These are phyloP conservation scores for Calonectria pseudoturangicola DNA, from an alignment of 2,329 filamentous ascomycete genomes.

Conservation along the genomic window DNA sequence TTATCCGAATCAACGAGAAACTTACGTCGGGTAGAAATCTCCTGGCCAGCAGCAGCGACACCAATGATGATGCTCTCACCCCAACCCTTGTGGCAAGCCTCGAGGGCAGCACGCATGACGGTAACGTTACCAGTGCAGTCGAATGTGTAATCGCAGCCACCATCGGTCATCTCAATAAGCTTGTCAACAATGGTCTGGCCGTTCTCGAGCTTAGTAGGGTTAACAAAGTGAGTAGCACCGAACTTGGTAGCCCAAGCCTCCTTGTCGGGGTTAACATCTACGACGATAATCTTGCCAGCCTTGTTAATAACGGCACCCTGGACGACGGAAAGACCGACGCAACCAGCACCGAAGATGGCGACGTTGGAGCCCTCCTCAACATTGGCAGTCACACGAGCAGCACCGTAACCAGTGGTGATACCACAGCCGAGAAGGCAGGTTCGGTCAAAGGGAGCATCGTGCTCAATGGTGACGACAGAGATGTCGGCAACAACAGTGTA, in stretches of 20 bases:
- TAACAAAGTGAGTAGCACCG: constrained; percentile 97
- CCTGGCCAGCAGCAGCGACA: constrained; percentile 95
- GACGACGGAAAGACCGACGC: constrained; percentile 95
- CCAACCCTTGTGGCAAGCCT: constrained; percentile 99
- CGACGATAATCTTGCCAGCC: constrained; percentile 84
- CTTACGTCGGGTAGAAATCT: constrained; percentile 95
- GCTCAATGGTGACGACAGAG: constrained; percentile 94
- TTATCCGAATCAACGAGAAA: constrained; percentile 51
- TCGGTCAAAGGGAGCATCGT: constrained; percentile 94
- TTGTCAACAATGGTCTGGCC: constrained; percentile 91
- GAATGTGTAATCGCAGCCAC: constrained; percentile 98
- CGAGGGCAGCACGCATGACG: constrained; percentile 95
- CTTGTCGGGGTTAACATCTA: constrained; percentile 89
- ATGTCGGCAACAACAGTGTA: constrained; percentile 99
- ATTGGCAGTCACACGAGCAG: constrained; percentile 93
- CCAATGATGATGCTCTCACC: constrained; percentile 98
- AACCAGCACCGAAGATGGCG: constrained; percentile 95
- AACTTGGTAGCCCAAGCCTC: constrained; percentile 96
- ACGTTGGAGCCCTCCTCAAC: constrained; percentile 93
- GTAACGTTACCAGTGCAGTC: constrained; percentile 98
- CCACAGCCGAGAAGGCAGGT: constrained; percentile 97
- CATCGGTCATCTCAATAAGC: constrained; percentile 97
- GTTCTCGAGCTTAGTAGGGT: constrained; percentile 84
- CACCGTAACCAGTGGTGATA: constrained; percentile 98
- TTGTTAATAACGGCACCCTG: constrained; percentile 93